Evolutionary conservation across 805 yeast genomes (phyloP), one percentile per base, ranked within the genome.

Genomic region (Sugiyamaella boreocaroliniensis): DNA sequence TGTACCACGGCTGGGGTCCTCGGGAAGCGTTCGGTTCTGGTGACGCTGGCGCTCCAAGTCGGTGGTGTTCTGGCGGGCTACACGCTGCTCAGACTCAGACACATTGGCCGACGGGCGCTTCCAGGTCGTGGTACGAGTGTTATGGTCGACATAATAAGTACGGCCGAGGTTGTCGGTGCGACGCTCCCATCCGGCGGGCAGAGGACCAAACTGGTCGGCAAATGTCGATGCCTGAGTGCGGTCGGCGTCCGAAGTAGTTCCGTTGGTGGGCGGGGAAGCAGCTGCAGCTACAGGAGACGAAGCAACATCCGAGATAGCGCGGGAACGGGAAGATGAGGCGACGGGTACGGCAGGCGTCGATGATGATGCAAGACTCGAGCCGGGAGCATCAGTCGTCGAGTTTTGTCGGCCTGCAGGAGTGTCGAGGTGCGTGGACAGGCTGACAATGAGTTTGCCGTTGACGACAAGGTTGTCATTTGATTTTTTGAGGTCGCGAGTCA

Each of bases 181-280:
- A 62, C 99, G 83, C 71, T 93, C 99, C 98, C 99, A 93, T 3
- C 99, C 99, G 6, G 97, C 89, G 2, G 99, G 99, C 60, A 93
- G 76, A 66, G 97, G 78, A 43, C 99, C 99, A 63, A 83, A 81
- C 69, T 92, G 98, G 71, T 93, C 99, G 71, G 93, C 99, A 68
- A 93, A 93, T 1, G 98, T 88, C 4, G 96, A 86, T 62, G 83
- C 85, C 32, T 34, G 51, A 64, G 89, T 80, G 60, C 56, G 44
- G 19, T 34, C 40, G 20, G 15, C 22, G 8, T 32, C 32, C 6
- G 44, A 11, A 5, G 45, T 8, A 9, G 50, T 40, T 9, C 29
- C 16, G 20, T n/a, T 45, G 16, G 14, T 29, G 2, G 45, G 11
- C 15, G 40, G 29, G 16, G 52, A 18, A 16, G 43, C 37, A 16